phyloP scores from a whole-genome alignment of 345 rosid genomes.

The Crucihimalaya himalaica region DNA sequence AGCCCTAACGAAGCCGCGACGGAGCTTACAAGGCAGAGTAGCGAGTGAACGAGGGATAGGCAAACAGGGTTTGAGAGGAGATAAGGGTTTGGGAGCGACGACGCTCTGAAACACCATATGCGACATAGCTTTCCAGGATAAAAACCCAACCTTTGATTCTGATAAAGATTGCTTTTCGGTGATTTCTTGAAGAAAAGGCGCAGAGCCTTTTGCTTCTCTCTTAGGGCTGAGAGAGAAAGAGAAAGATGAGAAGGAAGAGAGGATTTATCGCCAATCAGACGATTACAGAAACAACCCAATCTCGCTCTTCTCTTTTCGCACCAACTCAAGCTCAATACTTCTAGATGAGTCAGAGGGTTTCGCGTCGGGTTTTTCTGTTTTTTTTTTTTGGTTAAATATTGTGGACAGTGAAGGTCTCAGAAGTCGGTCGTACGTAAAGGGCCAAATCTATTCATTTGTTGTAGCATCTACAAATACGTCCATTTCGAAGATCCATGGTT shows the following conservation, averaged over 20 bases:
- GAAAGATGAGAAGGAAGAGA: conserved; percentile 29
- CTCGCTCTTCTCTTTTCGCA: conserved; percentile 19
- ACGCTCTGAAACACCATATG: conserved; percentile 51
- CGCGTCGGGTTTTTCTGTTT: too few relatives aligned
- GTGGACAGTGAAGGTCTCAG: too few relatives aligned
- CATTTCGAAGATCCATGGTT: conserved; percentile 5
- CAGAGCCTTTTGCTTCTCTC: conserved; percentile 13
- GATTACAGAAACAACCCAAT: conserved; percentile 40
- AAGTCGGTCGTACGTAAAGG: conserved; percentile 4
- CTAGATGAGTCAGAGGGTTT: background rate
- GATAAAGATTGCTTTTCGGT: conserved; percentile 7
- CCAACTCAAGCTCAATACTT: conserved; percentile 17
- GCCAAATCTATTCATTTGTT: background rate
- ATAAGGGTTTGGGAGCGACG: conserved; percentile 45
- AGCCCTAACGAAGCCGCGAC: conserved; percentile 43
- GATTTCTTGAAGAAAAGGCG: conserved; percentile 25
- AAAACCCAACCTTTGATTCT: conserved; percentile 4
- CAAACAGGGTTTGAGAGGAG: conserved; percentile 41
- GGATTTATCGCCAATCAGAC: conserved; percentile 42
- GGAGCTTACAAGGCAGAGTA: conserved; percentile 43
- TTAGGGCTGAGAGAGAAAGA: conserved; percentile 25
- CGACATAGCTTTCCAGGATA: conserved; percentile 35
- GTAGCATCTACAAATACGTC: background rate
- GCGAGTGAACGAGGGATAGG: conserved; percentile 40
- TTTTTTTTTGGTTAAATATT: too few relatives aligned